Percentiles rank a stretch among this genome's conserved stretches.
These are phyloP conservation scores for Trapa bicornis DNA, from an alignment of 345 rosid genomes.

Conservation along the genomic window DNA sequence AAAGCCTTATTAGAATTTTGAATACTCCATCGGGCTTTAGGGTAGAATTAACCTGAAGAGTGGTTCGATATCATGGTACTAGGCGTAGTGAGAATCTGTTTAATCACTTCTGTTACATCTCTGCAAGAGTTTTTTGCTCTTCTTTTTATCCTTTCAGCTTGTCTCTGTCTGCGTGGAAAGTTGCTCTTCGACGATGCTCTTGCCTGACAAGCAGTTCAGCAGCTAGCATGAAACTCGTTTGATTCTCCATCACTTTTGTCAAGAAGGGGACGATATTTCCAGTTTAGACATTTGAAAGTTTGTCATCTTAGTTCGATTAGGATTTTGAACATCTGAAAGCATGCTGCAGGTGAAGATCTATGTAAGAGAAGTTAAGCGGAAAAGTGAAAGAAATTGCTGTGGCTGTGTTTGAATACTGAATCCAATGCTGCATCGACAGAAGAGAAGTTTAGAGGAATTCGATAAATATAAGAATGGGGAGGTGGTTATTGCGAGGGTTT, in stretches of 20 bases:
- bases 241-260: background rate
- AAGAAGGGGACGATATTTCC: background rate
- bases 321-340: background rate
- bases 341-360: background rate
- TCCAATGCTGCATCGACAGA: background rate
- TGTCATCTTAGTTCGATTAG: background rate
- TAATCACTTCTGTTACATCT: background rate
- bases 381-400: background rate
- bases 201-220: background rate
- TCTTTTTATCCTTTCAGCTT: background rate
- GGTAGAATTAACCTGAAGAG: background rate
- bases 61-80: background rate
- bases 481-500: background rate
- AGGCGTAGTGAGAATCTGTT: background rate
- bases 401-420: background rate
- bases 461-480: background rate
- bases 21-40: background rate
- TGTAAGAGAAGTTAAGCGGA: background rate
- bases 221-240: background rate
- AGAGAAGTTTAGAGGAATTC: background rate
- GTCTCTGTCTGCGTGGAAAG: background rate
- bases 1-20: background rate
- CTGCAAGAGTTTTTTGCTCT: slow-evolving; percentile 1
- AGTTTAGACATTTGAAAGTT: background rate
- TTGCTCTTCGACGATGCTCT: background rate